phyloP scores from a whole-genome alignment of 2,329 filamentous ascomycete species.

The Fusarium duplospermum region DNA sequence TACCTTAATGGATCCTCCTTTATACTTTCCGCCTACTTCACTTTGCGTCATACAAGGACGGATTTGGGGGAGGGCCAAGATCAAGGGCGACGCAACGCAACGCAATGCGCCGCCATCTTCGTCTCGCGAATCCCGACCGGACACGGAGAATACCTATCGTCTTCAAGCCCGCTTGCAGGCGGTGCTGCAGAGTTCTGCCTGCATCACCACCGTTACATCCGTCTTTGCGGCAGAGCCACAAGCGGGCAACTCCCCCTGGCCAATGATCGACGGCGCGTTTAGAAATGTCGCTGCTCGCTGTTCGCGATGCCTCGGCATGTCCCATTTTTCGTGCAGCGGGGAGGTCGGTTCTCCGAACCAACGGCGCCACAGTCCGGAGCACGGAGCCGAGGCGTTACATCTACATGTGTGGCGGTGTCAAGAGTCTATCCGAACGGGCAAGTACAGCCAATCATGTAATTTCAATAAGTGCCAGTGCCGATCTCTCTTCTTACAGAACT shows the following conservation, averaged over 20 bases:
- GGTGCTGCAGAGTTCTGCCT: background rate
- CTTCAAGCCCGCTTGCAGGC: background rate
- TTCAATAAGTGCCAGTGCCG: background rate
- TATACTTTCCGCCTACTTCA: background rate
- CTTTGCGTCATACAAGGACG: background rate
- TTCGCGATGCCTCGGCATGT: conserved; percentile 4
- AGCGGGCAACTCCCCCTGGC: background rate
- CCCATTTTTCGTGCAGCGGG: background rate
- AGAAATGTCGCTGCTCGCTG: background rate
- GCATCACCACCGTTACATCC: background rate
- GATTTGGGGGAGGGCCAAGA: background rate
- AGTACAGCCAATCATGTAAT: background rate
- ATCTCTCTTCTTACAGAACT: background rate
- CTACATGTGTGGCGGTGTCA: background rate
- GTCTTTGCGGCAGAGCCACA: background rate
- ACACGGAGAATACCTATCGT: background rate
- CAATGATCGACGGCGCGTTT: background rate
- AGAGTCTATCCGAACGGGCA: background rate
- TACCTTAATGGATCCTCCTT: background rate
- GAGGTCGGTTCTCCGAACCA: background rate
- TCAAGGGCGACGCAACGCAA: background rate
- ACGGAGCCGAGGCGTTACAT: background rate
- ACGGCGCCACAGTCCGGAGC: background rate
- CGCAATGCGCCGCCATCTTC: background rate
- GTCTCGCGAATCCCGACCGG: background rate